phyloP scores from a whole-genome alignment of 345 rosid genomes.

The Moricandia arvensis region DNA sequence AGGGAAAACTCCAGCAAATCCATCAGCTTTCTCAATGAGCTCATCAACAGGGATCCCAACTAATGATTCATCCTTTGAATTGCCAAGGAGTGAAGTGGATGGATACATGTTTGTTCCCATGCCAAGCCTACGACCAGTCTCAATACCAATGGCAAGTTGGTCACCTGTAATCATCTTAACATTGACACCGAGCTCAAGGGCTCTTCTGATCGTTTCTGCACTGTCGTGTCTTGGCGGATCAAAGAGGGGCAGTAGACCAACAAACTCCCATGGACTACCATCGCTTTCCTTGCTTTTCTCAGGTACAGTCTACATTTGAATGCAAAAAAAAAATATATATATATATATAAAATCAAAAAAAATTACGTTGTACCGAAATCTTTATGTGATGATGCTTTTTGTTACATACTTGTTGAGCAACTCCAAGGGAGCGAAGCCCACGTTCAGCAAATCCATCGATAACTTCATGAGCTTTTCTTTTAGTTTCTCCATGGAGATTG shows the following conservation, averaged over 20 bases:
- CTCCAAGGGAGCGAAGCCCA: constrained; percentile 82
- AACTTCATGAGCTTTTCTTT: constrained; percentile 54
- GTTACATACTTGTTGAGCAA: constrained; percentile 64
- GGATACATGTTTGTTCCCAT: constrained; percentile 93
- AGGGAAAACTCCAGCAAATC: constrained; percentile 87
- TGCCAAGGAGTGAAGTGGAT: constrained; percentile 66
- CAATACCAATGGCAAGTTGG: constrained; percentile 84
- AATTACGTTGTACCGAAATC: background rate
- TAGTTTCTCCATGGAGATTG: constrained; percentile 51
- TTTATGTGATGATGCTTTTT: background rate
- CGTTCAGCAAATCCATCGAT: constrained; percentile 71
- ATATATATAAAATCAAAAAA: no score
- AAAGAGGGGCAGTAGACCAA: constrained; percentile 88
- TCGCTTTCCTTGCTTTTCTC: constrained; percentile 75
- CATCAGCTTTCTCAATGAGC: constrained; percentile 81
- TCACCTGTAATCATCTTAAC: constrained; percentile 94
- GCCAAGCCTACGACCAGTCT: constrained; percentile 88
- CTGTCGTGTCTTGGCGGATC: constrained; percentile 96
- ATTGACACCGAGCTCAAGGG: constrained; percentile 80
- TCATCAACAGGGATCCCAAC: constrained; percentile 61
- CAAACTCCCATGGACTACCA: constrained; percentile 83
- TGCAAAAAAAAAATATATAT: background rate
- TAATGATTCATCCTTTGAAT: constrained; percentile 53
- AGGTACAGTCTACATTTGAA: constrained; percentile 46
- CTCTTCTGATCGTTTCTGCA: constrained; percentile 73